These are phyloP conservation scores for Suillus spraguei DNA, from an alignment of 768 basidiomycete genomes.

Conservation along the genomic window DNA sequence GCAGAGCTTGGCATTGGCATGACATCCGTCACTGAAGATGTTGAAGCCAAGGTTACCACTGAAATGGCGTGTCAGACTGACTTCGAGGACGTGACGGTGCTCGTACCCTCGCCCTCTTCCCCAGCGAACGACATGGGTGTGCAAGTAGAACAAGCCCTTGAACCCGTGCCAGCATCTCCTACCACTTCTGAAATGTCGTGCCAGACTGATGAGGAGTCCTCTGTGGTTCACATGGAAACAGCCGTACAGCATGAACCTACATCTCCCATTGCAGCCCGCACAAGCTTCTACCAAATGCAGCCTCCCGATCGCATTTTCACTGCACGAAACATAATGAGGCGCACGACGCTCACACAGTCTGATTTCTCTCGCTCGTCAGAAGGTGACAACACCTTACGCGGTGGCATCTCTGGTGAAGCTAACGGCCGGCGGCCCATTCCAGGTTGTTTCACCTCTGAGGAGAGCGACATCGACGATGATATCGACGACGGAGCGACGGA, in stretches of 20 bases:
- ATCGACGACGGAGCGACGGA: conserved; percentile 50
- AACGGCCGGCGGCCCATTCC: conserved; percentile 17
- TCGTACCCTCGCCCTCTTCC: conserved; percentile 30
- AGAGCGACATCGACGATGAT: conserved; percentile 42
- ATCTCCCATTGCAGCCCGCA: conserved; percentile 23
- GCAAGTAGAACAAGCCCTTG: conserved; percentile 38
- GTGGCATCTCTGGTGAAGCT: conserved; percentile 22
- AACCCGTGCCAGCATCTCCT: conserved; percentile 18
- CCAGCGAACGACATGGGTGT: conserved; percentile 42
- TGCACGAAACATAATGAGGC: conserved; percentile 24
- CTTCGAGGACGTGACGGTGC: conserved; percentile 32
- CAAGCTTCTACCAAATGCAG: conserved; percentile 39
- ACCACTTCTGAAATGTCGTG: conserved; percentile 40
- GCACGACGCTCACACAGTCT: conserved; percentile 51
- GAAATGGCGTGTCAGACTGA: conserved; percentile 75
- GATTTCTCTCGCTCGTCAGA: conserved; percentile 39
- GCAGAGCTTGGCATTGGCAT: conserved; percentile 59
- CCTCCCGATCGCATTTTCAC: conserved; percentile 24
- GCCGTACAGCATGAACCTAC: conserved; percentile 51
- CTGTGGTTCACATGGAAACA: conserved; percentile 43
- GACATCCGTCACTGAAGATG: conserved; percentile 43
- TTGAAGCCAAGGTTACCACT: conserved; percentile 43
- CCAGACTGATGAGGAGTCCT: conserved; percentile 49
- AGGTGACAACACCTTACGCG: conserved; percentile 42
- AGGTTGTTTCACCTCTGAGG: conserved; percentile 25